These are phyloP conservation scores for Malania oleifera DNA, from an alignment of 164 flowering plant species.

Conservation along the genomic window DNA sequence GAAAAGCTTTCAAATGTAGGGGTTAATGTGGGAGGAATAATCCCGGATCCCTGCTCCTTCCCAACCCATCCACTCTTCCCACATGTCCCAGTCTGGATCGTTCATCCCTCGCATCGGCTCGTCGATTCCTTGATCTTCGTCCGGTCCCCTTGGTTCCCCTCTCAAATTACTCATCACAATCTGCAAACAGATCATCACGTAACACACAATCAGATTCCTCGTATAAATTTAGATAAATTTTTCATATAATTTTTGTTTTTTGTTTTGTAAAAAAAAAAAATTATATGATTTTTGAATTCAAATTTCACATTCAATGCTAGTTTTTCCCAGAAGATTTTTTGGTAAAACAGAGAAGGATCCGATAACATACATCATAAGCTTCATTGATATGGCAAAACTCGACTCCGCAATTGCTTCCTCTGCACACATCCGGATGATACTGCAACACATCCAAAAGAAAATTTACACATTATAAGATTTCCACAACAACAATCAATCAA, in stretches of 20 bases:
- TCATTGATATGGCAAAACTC: slow-evolving; percentile 78
- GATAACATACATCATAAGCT: slow-evolving; percentile 75
- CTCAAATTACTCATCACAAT: slow-evolving; percentile 65
- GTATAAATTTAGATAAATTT: neutral
- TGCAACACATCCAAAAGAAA: slow-evolving; percentile 31
- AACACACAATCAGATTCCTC: neutral
- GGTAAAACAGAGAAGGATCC: neutral
- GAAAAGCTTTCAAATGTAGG: too few species aligned
- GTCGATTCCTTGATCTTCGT: slow-evolving; percentile 24
- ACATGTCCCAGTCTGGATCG: slow-evolving; percentile 69
- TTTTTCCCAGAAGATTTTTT: too few species aligned
- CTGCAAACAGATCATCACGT: slow-evolving; percentile 27
- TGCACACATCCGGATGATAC: slow-evolving; percentile 99
- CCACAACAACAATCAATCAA: neutral
- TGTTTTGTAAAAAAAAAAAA: too few species aligned
- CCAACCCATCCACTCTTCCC: slow-evolving; percentile 99
- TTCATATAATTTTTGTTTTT: too few species aligned
- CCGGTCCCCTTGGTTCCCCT: slow-evolving; percentile 21
- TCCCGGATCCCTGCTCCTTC: slow-evolving; percentile 90
- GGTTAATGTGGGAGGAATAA: slow-evolving; percentile 75
- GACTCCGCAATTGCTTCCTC: slow-evolving; percentile 67
- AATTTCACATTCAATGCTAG: neutral
- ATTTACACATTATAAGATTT: neutral
- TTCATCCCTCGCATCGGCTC: slow-evolving; percentile 51
- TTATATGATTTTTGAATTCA: too few species aligned